Evolutionary conservation across 2,329 filamentous ascomycete species (phyloP).

Genomic region (Verticillium albo-atrum): DNA sequence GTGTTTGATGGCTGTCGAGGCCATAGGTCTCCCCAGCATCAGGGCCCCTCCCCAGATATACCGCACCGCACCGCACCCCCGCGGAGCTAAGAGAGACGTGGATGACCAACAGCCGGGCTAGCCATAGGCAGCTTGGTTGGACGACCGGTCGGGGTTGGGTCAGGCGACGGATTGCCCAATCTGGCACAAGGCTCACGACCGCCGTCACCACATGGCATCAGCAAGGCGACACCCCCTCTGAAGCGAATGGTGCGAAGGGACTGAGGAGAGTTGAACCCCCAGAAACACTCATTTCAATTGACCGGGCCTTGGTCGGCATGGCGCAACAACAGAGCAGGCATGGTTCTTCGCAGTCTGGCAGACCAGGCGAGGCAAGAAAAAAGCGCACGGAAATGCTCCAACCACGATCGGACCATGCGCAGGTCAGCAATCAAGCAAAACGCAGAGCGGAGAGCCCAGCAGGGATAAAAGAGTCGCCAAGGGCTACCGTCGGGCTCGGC

Average conservation of each 20-base stretch:
- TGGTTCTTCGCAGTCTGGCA: background rate
- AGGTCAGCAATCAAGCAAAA: slow-evolving; percentile 1
- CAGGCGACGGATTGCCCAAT: slow-evolving; percentile 2
- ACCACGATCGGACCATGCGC: background rate
- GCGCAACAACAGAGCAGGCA: background rate
- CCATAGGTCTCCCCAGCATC: too few species aligned
- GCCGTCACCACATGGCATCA: background rate
- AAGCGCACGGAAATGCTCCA: background rate
- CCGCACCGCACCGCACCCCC: background rate
- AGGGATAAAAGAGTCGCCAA: slow-evolving; percentile 1
- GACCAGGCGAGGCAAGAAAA: background rate
- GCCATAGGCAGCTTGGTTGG: background rate
- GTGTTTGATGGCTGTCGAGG: too few species aligned
- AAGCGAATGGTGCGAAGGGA: background rate
- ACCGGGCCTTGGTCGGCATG: background rate
- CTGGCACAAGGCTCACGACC: background rate
- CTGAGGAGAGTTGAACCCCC: background rate
- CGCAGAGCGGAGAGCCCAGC: background rate
- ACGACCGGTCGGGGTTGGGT: background rate
- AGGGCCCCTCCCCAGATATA: background rate
- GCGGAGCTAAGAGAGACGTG: background rate
- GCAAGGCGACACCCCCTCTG: background rate
- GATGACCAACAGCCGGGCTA: background rate
- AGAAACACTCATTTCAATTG: background rate
- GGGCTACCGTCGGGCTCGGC: slow-evolving; percentile 1